Conservation (phyloP, 2,329 filamentous ascomycete genomes). For the Verticillium albo-atrum region DNA sequence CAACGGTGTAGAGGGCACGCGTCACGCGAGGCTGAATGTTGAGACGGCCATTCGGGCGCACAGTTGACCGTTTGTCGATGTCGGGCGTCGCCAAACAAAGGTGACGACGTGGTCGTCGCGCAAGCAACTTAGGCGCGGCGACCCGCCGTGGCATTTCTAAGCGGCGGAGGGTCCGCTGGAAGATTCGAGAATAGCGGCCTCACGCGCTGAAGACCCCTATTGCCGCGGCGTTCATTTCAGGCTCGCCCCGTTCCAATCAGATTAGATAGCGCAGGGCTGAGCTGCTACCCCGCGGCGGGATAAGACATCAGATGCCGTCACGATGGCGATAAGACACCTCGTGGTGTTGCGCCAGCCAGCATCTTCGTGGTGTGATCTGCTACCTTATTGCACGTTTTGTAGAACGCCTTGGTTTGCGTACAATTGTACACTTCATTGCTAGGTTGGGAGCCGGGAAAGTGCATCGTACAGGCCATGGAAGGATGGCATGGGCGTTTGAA, state of each 20-base stretch:
- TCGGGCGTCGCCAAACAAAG: neutral
- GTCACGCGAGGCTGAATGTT: neutral
- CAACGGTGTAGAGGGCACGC: neutral
- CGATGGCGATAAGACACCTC: too few relatives aligned
- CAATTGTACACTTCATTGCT: too few relatives aligned
- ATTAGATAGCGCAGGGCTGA: neutral
- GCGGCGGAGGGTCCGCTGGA: neutral
- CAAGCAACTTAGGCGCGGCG: neutral
- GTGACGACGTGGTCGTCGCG: neutral
- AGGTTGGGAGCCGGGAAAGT: too few relatives aligned
- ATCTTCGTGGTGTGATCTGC: too few relatives aligned
- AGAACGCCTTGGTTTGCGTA: too few relatives aligned
- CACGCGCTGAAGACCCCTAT: neutral
- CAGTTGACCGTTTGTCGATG: too few relatives aligned
- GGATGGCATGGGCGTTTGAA: too few relatives aligned
- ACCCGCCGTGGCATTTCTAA: neutral
- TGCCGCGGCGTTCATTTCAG: neutral
- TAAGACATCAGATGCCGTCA: too few relatives aligned
- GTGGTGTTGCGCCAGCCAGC: too few relatives aligned
- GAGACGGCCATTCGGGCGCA: neutral
- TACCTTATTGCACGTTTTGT: too few relatives aligned
- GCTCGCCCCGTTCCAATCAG: neutral
- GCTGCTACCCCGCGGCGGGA: neutral
- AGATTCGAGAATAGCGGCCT: neutral
- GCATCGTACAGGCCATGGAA: too few relatives aligned